Evolutionary conservation across 2,329 filamentous ascomycete genomes (phyloP), one percentile per base, ranked within the genome.

Genomic region (Ceratocystis huliohia): DNA sequence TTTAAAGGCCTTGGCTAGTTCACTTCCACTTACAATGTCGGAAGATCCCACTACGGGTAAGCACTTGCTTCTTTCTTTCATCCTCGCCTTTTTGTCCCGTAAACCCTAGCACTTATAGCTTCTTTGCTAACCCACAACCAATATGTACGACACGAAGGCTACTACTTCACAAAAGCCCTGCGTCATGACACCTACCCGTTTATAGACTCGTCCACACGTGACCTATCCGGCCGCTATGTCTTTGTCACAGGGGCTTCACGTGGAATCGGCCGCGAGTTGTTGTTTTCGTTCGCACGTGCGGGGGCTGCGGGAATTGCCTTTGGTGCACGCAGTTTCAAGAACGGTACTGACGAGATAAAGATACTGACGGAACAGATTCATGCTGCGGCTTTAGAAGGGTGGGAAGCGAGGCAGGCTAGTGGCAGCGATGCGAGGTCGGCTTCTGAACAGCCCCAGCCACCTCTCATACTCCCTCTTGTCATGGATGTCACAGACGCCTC

Each of bases 191-290:
- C 81, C 1, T 86, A 86, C 71, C 75, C 78, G 0, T 75, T 74
- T 67, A 84, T 86, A 71, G 73, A 78, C 67, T 74, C 76, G 17
- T 69, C 71, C 20, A 74, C 76, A 4, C 71, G 73, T 45, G 70
- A 79, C 68, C 76, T 80, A 37, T 64, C 71, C 3, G 74, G 74
- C 5, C 76, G 75, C 64, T 72, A 73, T 6, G 72, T 78, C 59
- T 76, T 87, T 67, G 78, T 86, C 63, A 82, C 78, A 0, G 84
- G 83, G 7, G 82, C 79, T 0, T 81, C 79, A 2, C 79, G 78
- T 48, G 82, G 82, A 2, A 78, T 84, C 45, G 83, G 84, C 5
- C 75, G 75, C 2, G 77, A 78, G 15, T 81, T 79, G 2, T 82
- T 82, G 0, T 71, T 81, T n/a, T 79, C 81, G 8, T 86, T 79